phyloP scores from a whole-genome alignment of 768 basidiomycete species.

The Fomitopsis serialis region DNA sequence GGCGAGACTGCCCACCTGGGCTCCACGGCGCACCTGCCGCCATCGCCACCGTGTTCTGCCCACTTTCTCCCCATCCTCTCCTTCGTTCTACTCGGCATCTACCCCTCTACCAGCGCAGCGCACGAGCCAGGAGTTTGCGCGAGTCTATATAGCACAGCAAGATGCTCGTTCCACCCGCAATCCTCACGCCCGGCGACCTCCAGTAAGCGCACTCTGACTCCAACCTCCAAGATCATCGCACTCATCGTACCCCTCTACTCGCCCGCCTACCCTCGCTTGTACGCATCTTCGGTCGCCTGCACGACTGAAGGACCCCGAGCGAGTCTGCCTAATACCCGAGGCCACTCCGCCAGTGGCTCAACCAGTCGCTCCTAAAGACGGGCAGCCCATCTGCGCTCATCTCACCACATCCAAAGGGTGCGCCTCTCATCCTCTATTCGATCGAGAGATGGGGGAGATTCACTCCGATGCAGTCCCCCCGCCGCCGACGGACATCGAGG shows the following conservation, averaged over 20 bases:
- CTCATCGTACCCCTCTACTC: background rate
- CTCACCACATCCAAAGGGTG: constrained; percentile 8
- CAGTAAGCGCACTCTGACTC: constrained; percentile 16
- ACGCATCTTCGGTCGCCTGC: background rate
- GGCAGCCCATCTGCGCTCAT: no score
- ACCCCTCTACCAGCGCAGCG: background rate
- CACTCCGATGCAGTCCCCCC: constrained; percentile 7
- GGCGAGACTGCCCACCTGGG: no score
- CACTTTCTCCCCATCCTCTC: constrained; percentile 5
- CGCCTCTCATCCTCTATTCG: background rate
- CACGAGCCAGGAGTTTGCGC: background rate
- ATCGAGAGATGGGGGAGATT: constrained; percentile 1
- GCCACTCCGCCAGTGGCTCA: constrained; percentile 14
- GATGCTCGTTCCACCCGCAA: constrained; percentile 22
- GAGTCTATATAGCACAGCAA: constrained; percentile 5
- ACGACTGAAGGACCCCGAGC: constrained; percentile 13
- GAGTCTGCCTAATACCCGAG: constrained; percentile 15
- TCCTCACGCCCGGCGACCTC: constrained; percentile 19
- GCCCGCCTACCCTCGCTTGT: background rate
- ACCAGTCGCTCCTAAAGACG: constrained; percentile 6
- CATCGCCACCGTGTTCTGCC: no score
- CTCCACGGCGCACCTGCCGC: no score
- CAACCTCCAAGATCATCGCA: background rate
- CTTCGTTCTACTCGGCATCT: background rate
- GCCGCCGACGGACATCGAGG: constrained; percentile 54